Evolutionary conservation across 345 rosid genomes (phyloP), one percentile per base, ranked within the genome.

Genomic region (Eucalyptus pauciflora): DNA sequence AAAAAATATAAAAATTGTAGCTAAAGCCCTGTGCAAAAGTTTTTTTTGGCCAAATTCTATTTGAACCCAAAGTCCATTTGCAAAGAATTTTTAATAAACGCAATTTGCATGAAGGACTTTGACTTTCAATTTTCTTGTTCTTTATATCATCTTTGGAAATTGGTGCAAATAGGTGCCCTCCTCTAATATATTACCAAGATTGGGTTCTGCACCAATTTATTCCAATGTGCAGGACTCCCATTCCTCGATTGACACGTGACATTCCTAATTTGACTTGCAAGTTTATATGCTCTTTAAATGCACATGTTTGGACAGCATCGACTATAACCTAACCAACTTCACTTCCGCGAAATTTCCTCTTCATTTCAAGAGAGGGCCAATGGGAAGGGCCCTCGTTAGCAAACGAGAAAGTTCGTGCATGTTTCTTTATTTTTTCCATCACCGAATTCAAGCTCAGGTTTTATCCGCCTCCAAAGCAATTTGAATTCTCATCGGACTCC

Each of bases 51-150:
- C 56, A 52, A 52, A 52, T 52, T 52, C 0, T 52, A 52, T 52
- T 18, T 52, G 10, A 1, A 52, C 0, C 24, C 0, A 52, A 51
- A 52, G 24, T 52, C 0, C 4, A 1, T 18, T 52, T 52, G 1
- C 1, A 52, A 0, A 52, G 25, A 52, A 20, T 20, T 8, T 52
- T 52, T 52, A 18, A 52, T 52, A 20, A 20, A 52, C 24, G 1
- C 2, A 0, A 18, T 52, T 52, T 18, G 10, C 25, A 52, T 52
- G 18, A 52, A 16, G 3, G 3, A 17, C 22, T 1, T 52, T 7
- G 58, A 52, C 58, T 20, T 52, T 52, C 58, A 52, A 52, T 52
- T 20, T 52, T 8, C 58, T 20, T 20, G 0, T 20, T 52, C 2
- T 52, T 7, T 52, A 52, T 52, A 52, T 52, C 58, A 52, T 52